A percentile compares a stretch with the other conserved stretches of the same genome.
phyloP scores from a whole-genome alignment of 2,329 filamentous ascomycete genomes.

The Leptographium wingfieldii region DNA sequence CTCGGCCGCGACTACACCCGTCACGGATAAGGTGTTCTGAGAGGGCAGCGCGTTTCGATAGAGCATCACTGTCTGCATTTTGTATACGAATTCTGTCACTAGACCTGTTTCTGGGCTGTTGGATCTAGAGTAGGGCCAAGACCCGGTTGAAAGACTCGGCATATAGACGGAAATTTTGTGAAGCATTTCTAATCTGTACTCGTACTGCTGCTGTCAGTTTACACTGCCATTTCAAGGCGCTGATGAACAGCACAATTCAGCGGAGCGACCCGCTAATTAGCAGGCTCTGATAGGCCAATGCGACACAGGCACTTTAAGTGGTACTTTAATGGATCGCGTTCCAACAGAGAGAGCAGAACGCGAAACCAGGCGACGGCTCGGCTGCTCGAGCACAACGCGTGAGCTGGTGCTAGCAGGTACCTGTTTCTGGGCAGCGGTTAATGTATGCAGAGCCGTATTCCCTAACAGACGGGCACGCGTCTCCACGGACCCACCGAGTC shows the following conservation, averaged over 20 bases:
- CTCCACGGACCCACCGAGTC: conserved; percentile 6
- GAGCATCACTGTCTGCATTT: neutral
- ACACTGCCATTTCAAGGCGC: too few relatives aligned
- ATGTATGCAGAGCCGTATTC: neutral
- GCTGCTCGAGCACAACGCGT: neutral
- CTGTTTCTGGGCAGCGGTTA: rapidly evolving
- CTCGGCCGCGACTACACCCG: neutral
- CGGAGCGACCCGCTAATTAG: neutral
- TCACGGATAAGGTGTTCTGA: neutral
- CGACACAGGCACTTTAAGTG: neutral
- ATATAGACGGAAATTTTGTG: too few relatives aligned
- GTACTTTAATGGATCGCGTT: neutral
- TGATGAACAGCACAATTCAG: too few relatives aligned
- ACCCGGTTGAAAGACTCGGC: too few relatives aligned
- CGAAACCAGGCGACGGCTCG: neutral
- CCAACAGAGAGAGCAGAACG: neutral
- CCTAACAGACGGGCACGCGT: conserved; percentile 3
- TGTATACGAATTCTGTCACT: neutral
- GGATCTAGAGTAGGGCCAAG: too few relatives aligned
- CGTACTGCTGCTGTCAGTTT: too few relatives aligned
- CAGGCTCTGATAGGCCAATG: neutral
- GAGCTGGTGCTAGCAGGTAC: conserved; percentile 5
- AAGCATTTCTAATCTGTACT: too few relatives aligned
- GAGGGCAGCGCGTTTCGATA: neutral
- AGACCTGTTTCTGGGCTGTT: too few relatives aligned